phyloP scores from a whole-genome alignment of 176 grass and related monocot species.

The Oryza officinalis region DNA sequence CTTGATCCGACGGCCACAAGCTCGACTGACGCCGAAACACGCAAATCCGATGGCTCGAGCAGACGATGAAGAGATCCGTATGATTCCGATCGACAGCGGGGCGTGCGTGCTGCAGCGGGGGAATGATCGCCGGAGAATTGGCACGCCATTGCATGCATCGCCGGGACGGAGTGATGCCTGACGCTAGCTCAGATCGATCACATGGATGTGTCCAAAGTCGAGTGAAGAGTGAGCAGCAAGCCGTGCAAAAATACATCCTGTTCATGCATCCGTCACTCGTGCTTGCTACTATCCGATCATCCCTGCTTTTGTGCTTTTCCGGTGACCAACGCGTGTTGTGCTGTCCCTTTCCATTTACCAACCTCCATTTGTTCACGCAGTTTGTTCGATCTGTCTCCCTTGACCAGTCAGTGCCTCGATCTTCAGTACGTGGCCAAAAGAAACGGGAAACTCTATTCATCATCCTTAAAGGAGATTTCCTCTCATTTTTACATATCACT shows the following conservation, averaged over 20 bases:
- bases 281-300: neutral
- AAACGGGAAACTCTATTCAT: too few relatives aligned
- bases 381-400: neutral
- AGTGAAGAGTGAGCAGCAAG: conserved; percentile 16
- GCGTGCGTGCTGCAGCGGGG: neutral
- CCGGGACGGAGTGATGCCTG: neutral
- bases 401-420: neutral
- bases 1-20: neutral
- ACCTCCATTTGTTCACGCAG: neutral
- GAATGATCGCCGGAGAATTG: conserved; percentile 28
- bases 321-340: neutral
- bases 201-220: neutral
- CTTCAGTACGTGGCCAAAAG: neutral
- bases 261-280: neutral
- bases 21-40: neutral
- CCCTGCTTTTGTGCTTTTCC: neutral
- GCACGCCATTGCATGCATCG: neutral
- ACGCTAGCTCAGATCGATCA: neutral
- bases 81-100: conserved; percentile 11
- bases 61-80: neutral
- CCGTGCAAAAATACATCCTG: neutral
- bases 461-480: too few relatives aligned
- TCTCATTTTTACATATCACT: too few relatives aligned
- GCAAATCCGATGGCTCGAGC: neutral
- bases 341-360: neutral